Percentiles rank a stretch among this genome's conserved stretches.
phyloP scores from a whole-genome alignment of 2,329 filamentous ascomycete genomes.

The Penicillium sp. region DNA sequence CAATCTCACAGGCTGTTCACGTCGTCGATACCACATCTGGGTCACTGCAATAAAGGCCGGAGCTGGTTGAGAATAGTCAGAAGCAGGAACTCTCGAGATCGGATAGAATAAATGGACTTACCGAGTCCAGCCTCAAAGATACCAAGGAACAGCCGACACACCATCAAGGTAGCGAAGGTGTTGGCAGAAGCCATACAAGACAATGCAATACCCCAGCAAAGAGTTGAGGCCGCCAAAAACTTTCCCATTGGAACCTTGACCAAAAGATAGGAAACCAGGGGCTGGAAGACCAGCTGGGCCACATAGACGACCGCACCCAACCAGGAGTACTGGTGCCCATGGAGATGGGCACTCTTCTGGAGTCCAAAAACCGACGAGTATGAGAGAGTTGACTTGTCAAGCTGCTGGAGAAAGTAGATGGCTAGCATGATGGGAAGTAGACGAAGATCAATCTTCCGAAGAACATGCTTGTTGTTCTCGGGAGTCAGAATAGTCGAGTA shows the following conservation, averaged over 20 bases:
- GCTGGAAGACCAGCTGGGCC: slow-evolving; percentile 56
- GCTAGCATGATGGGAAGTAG: slow-evolving; percentile 57
- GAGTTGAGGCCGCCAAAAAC: slow-evolving; percentile 54
- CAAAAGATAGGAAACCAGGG: slow-evolving; percentile 53
- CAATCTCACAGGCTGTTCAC: slow-evolving; percentile 53
- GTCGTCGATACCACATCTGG: slow-evolving; percentile 56
- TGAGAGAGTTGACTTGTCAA: slow-evolving; percentile 62
- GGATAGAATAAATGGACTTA: slow-evolving; percentile 13
- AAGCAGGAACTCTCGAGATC: not conserved
- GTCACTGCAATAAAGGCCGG: slow-evolving; percentile 55
- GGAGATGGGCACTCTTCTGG: slow-evolving; percentile 57
- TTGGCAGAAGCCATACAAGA: slow-evolving; percentile 54
- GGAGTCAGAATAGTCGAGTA: slow-evolving; percentile 51
- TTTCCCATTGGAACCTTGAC: slow-evolving; percentile 63
- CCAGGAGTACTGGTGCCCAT: slow-evolving; percentile 57
- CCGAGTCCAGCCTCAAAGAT: slow-evolving; percentile 53
- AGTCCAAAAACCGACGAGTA: slow-evolving; percentile 66
- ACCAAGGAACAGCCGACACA: slow-evolving; percentile 57
- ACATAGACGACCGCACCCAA: slow-evolving; percentile 55
- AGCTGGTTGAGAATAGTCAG: slow-evolving; percentile 29
- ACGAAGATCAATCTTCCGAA: slow-evolving; percentile 52
- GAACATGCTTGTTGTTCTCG: slow-evolving; percentile 53
- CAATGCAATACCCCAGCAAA: slow-evolving; percentile 55
- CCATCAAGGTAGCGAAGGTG: slow-evolving; percentile 52
- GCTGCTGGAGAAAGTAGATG: slow-evolving; percentile 63